Evolutionary conservation across 2,329 filamentous ascomycete species (phyloP).

Genomic region (Colletotrichum lini): DNA sequence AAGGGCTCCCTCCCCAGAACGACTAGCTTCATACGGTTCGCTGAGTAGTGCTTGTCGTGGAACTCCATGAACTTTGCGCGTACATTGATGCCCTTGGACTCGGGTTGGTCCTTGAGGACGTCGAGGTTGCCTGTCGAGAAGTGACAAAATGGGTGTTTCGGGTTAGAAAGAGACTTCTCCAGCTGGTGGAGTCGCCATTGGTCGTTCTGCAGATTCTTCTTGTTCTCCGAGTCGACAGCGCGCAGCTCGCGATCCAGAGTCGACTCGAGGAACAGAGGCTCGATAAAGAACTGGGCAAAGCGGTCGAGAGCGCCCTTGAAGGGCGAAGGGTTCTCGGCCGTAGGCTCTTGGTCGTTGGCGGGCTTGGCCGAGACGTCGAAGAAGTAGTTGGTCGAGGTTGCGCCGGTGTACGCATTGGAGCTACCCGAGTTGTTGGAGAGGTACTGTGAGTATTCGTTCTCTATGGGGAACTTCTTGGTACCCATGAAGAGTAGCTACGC

Average conservation of each 20-base stretch:
- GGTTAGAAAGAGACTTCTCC: constrained; percentile 89
- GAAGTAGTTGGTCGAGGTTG: constrained; percentile 97
- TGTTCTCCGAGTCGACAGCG: constrained; percentile 96
- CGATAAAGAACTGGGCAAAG: constrained; percentile 94
- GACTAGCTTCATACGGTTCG: constrained; percentile 93
- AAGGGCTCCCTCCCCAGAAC: constrained; percentile 86
- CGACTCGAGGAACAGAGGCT: constrained; percentile 86
- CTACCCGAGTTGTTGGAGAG: constrained; percentile 90
- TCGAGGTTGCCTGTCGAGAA: constrained; percentile 93
- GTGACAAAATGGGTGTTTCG: constrained; percentile 88
- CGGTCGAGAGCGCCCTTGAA: constrained; percentile 88
- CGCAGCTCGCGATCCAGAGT: constrained; percentile 89
- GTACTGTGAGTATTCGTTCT: constrained; percentile 97
- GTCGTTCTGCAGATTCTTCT: constrained; percentile 96
- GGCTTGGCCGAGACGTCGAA: constrained; percentile 93
- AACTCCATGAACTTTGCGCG: constrained; percentile 94
- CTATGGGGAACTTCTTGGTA: constrained; percentile 95
- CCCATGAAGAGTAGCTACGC: constrained; percentile 91
- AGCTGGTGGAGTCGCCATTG: constrained; percentile 90
- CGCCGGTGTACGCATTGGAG: constrained; percentile 95
- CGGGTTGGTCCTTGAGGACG: constrained; percentile 86
- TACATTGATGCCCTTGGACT: constrained; percentile 85
- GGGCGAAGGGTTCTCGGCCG: constrained; percentile 70
- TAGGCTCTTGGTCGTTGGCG: constrained; percentile 70
- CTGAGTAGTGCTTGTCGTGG: constrained; percentile 89